phyloP scores from a whole-genome alignment of 371 early-diverging fungal genomes.

The Mucor sp. region DNA sequence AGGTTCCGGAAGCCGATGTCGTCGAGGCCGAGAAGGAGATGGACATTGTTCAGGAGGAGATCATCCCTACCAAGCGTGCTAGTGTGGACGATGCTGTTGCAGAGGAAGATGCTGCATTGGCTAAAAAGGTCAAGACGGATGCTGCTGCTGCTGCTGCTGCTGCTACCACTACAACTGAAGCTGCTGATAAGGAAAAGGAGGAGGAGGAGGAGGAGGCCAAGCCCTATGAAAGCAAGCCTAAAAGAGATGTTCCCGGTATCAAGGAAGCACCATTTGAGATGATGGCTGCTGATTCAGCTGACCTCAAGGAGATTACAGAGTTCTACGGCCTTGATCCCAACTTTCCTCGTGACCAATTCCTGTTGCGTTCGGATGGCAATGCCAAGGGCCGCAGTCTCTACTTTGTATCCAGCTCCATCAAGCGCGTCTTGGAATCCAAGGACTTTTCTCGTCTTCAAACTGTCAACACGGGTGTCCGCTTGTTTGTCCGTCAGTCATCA shows the following conservation, averaged over 20 bases:
- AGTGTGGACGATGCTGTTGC: conserved; percentile 10
- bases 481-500: conserved; percentile 77
- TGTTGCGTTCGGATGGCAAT: conserved; percentile 77
- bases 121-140: conserved; percentile 23
- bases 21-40: conserved; percentile 31
- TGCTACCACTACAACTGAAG: background rate
- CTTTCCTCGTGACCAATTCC: conserved; percentile 82
- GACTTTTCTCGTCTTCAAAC: conserved; percentile 73
- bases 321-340: conserved; percentile 71
- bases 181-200: conserved; percentile 10
- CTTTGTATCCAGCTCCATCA: conserved; percentile 78
- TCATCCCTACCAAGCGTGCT: conserved; percentile 18
- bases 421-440: conserved; percentile 65
- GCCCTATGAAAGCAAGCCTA: conserved; percentile 31
- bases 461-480: conserved; percentile 88
- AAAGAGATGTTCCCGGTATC: conserved; percentile 54
- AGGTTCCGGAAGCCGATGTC: conserved; percentile 15
- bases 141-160: background rate
- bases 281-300: conserved; percentile 55
- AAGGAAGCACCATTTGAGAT: conserved; percentile 83
- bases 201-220: conserved; percentile 22
- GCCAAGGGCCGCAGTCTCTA: conserved; percentile 76
- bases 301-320: conserved; percentile 55
- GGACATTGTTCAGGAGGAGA: background rate
- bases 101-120: background rate